Evolutionary conservation across 2,329 filamentous ascomycete genomes (phyloP).

Genomic region (Aspergillus persii): DNA sequence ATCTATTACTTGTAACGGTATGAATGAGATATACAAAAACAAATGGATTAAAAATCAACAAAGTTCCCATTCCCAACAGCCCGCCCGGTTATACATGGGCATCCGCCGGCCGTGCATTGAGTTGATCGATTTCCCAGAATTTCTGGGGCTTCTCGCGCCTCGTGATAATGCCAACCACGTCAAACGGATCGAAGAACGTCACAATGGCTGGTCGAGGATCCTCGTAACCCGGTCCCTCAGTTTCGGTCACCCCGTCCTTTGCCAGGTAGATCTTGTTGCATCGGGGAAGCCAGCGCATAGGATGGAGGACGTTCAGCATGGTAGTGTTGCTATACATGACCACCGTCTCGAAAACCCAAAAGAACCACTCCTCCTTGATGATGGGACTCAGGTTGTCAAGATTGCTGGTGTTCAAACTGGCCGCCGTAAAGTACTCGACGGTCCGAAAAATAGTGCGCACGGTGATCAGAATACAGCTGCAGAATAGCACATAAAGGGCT

Average conservation of each 20-base stretch:
- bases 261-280: conserved; percentile 53
- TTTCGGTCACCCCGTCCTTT: conserved; percentile 52
- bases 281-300: conserved; percentile 49
- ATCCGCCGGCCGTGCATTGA: neutral
- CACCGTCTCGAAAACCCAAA: conserved; percentile 54
- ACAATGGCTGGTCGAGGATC: conserved; percentile 47
- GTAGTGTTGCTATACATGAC: conserved; percentile 54
- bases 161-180: conserved; percentile 37
- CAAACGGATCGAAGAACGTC: conserved; percentile 46
- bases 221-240: conserved; percentile 49
- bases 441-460: conserved; percentile 50
- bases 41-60: neutral
- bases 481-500: conserved; percentile 47
- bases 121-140: conserved; percentile 36
- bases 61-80: neutral
- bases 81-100: neutral
- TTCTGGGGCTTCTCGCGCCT: conserved; percentile 36
- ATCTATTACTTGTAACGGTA: neutral
- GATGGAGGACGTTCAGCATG: conserved; percentile 53
- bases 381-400: conserved; percentile 34
- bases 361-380: conserved; percentile 49
- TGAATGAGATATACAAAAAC: neutral
- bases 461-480: conserved; percentile 45
- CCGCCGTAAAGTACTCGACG: conserved; percentile 47
- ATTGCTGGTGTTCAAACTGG: conserved; percentile 34